phyloP scores from a whole-genome alignment of 306 rosid genomes.

The Vachellia collinsii region DNA sequence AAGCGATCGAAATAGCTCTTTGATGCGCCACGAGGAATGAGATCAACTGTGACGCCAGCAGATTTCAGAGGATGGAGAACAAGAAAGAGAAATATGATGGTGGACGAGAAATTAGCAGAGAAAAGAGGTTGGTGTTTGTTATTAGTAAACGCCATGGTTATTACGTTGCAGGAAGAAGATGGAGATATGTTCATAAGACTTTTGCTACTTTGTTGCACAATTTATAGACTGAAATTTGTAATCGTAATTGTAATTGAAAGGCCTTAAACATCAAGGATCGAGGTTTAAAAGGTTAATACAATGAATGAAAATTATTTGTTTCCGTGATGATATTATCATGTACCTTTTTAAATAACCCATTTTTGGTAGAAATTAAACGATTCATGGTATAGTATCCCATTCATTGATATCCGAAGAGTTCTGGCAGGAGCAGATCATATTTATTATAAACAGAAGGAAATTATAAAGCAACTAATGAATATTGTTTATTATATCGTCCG shows the following conservation, averaged over 20 bases:
- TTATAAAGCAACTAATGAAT: not conserved
- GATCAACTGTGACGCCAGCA: conserved; percentile 38
- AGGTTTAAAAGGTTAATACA: not conserved
- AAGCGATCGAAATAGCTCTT: conserved; percentile 35
- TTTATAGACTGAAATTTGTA: conserved; percentile 1
- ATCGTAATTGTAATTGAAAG: not conserved
- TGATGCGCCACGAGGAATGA: conserved; percentile 52
- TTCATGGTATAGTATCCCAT: not conserved
- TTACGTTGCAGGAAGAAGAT: not conserved
- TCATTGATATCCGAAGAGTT: no score
- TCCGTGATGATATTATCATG: not conserved
- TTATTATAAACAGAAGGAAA: not conserved
- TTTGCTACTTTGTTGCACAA: not conserved
- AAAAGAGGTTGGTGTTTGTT: not conserved
- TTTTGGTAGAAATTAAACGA: not conserved
- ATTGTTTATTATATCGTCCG: not conserved
- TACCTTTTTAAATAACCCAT: not conserved
- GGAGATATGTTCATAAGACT: not conserved
- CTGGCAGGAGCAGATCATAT: no score
- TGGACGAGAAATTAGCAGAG: not conserved
- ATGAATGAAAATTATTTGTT: not conserved
- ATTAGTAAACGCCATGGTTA: not conserved
- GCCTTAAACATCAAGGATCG: not conserved
- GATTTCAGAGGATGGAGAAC: not conserved
- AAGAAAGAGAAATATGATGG: not conserved